Evolutionary conservation across 2,329 filamentous ascomycete species (phyloP), one percentile per base, ranked within the genome.

Genomic region (Dactylellina parvicollis): DNA sequence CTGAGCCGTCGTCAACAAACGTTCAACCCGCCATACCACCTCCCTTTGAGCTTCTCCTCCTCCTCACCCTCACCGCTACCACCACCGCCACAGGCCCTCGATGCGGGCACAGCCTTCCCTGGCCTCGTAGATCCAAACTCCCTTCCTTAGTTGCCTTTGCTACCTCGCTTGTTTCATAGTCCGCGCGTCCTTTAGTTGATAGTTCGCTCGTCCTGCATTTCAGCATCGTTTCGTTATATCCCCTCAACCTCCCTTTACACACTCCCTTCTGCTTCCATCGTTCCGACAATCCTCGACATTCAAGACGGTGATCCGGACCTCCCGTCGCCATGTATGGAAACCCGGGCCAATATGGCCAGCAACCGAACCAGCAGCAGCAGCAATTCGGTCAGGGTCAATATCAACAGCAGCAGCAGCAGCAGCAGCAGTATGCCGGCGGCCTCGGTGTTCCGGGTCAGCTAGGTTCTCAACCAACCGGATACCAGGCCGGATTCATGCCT

Each of bases 401-500:
- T 26, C 38, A 26, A 28, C 56, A 61, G 56, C 78, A 78, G 28
- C 75, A 77, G 62, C 67, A n/a, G n/a, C n/a, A 75, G 50, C 62
- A 64, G 20, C 59, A 67, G 16, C 79, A 80, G 59, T 60, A 70
- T 32, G 86, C 86, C 77, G 84, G 83, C 55, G 81, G 83, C 74
- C 83, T 74, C 30, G 70, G 70, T 62, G 47, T 74, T 8, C 70
- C 70, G 9, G 70, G 70, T 26, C 70, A 85, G 60, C 87, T 88
- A 79, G 84, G 84, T 77, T 82, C 86, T 42, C 87, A 88, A 77
- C 85, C 85, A 42, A 89, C 87, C 3, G 87, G 87, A 74, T 74
- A 56, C 42, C 70, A 61, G 75, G 85, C 83, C 24, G 85, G 75
- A 30, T 76, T 78, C 66, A 78, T 78, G 50, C 72, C 86, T 78